These are phyloP conservation scores for Trichoderma citrinoviride DNA, from an alignment of 2,329 filamentous ascomycete species.

Conservation along the genomic window DNA sequence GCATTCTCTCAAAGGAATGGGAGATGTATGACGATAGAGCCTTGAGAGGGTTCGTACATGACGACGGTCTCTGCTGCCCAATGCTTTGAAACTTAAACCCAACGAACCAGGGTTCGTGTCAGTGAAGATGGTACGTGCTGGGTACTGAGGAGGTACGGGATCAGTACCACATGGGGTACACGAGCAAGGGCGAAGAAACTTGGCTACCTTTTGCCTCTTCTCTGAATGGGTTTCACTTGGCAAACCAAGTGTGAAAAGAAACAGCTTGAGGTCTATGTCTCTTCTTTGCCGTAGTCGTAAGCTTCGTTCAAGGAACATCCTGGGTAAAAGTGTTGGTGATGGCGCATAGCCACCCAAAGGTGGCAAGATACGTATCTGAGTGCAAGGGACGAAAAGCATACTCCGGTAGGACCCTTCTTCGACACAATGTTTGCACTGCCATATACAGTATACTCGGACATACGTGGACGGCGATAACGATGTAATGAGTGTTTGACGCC, in stretches of 20 bases:
- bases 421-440: no score
- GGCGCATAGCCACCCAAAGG: background rate
- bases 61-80: background rate
- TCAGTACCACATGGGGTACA: no score
- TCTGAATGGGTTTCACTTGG: no score
- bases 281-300: background rate
- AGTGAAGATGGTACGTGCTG: background rate
- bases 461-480: no score
- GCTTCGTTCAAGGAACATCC: constrained; percentile 1
- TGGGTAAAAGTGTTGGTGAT: background rate
- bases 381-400: background rate
- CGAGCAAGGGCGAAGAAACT: no score
- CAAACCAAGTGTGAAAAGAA: background rate
- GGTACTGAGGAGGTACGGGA: no score
- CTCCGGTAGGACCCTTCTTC: background rate
- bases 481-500: no score
- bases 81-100: background rate
- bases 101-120: background rate
- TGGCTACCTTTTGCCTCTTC: no score
- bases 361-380: background rate
- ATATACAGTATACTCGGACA: no score
- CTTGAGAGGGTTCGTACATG: background rate
- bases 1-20: background rate
- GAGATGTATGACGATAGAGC: background rate
- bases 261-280: background rate